Conservation (phyloP, 2,329 filamentous ascomycete species). For the Aspergillus jensenii region DNA sequence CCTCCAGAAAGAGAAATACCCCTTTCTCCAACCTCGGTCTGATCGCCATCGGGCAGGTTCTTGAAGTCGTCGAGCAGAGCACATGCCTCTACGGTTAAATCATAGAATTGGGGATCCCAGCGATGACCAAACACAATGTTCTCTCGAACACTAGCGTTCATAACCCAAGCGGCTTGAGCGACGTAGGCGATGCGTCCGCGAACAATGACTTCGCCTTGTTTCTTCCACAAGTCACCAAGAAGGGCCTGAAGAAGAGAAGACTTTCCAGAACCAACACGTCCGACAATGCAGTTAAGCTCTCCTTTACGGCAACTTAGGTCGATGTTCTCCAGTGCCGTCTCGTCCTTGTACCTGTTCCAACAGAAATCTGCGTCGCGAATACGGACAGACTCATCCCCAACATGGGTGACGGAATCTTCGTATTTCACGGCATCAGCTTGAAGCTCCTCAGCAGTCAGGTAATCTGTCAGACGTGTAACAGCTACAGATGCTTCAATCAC, state of each 20-base stretch:
- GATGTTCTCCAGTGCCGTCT: constrained; percentile 73
- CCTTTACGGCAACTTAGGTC: constrained; percentile 88
- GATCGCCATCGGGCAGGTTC: constrained; percentile 89
- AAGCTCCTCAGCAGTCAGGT: constrained; percentile 83
- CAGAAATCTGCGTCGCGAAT: constrained; percentile 87
- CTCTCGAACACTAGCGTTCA: constrained; percentile 96
- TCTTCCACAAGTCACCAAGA: constrained; percentile 89
- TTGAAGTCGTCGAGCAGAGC: constrained; percentile 88
- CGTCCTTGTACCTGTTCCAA: constrained; percentile 80
- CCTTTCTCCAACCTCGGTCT: constrained; percentile 93
- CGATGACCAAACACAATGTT: constrained; percentile 97
- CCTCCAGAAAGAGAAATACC: constrained; percentile 95
- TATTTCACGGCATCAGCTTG: constrained; percentile 77
- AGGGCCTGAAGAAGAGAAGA: constrained; percentile 87
- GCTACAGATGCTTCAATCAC: constrained; percentile 96
- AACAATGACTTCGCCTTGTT: constrained; percentile 77
- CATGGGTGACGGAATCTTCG: constrained; percentile 68
- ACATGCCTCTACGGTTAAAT: constrained; percentile 87
- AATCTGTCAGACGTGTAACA: constrained; percentile 78
- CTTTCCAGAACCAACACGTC: constrained; percentile 91
- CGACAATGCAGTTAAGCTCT: constrained; percentile 88
- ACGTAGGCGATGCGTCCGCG: constrained; percentile 87
- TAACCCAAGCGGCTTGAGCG: constrained; percentile 90
- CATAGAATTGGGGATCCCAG: constrained; percentile 91
- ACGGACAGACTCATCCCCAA: constrained; percentile 81